phyloP scores from a whole-genome alignment of 2,329 filamentous ascomycete species.

The Didymosphaeria variabile region DNA sequence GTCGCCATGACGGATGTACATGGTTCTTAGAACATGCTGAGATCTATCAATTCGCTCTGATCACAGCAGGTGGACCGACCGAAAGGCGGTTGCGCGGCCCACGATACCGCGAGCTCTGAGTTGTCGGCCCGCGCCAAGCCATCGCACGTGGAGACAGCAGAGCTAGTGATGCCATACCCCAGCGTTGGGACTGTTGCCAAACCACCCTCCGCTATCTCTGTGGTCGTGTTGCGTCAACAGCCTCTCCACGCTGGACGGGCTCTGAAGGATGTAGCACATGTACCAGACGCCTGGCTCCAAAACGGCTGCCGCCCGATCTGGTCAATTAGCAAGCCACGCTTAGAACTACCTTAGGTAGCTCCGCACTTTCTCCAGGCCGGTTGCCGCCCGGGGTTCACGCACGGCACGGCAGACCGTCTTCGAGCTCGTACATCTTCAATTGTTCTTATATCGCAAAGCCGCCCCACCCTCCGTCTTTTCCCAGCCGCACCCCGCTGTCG shows the following conservation, averaged over 20 bases:
- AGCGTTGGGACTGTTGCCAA: constrained; percentile 1
- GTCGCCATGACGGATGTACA: constrained; percentile 10
- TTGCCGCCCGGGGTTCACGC: constrained; percentile 6
- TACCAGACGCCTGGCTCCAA: background rate
- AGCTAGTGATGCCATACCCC: no score
- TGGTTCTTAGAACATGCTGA: constrained; percentile 1
- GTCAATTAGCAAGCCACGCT: constrained; percentile 11
- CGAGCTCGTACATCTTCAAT: constrained; percentile 4
- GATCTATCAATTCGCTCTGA: background rate
- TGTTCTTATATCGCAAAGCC: constrained; percentile 1
- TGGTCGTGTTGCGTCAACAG: background rate
- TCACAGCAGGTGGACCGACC: background rate
- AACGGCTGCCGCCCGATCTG: constrained; percentile 2
- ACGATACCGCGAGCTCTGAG: background rate
- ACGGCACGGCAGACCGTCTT: constrained; percentile 4
- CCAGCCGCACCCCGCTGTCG: constrained; percentile 13
- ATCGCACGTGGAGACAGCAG: constrained; percentile 5
- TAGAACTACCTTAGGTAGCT: no score
- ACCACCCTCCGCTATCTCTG: background rate
- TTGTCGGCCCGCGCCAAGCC: constrained; percentile 8
- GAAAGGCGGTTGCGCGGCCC: background rate
- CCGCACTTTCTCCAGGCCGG: constrained; percentile 15
- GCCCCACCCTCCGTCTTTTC: constrained; percentile 12
- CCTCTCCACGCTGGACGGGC: background rate
- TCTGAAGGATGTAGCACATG: background rate